Evolutionary conservation across 2,329 filamentous ascomycete species (phyloP).

Genomic region (Nemania abortiva): DNA sequence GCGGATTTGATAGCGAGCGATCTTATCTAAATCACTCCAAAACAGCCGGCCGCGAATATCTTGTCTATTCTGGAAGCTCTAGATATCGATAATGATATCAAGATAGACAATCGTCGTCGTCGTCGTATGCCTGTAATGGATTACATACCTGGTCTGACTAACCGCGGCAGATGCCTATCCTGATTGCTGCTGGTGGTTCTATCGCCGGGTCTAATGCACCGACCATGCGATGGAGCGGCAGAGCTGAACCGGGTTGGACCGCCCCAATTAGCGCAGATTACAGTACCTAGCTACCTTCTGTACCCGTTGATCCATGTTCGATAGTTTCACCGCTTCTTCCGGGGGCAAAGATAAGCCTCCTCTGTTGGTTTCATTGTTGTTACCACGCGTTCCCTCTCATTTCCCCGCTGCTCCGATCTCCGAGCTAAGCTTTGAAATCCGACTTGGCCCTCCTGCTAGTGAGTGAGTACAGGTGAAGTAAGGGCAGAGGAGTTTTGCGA

Average conservation of each 20-base stretch:
- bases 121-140: background rate
- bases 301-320: constrained; percentile 21
- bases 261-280: constrained; percentile 6
- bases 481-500: background rate
- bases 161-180: background rate
- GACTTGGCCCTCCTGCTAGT: background rate
- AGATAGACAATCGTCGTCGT: background rate
- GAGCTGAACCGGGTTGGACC: constrained; percentile 5
- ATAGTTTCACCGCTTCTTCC: constrained; percentile 36
- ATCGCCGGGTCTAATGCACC: constrained; percentile 11
- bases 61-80: background rate
- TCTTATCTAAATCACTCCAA: constrained; percentile 4
- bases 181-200: background rate
- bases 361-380: background rate
- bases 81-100: background rate
- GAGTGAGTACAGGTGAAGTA: background rate
- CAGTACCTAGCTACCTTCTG: background rate
- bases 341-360: constrained; percentile 20
- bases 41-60: background rate
- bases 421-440: background rate
- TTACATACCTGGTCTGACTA: constrained; percentile 10
- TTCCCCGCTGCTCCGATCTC: constrained; percentile 6
- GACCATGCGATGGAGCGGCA: constrained; percentile 18
- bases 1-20: background rate
- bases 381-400: background rate